Percentiles rank a stretch among this genome's conserved stretches.
phyloP scores from a whole-genome alignment of 2,329 filamentous ascomycete genomes.

The Capronia epimyces region DNA sequence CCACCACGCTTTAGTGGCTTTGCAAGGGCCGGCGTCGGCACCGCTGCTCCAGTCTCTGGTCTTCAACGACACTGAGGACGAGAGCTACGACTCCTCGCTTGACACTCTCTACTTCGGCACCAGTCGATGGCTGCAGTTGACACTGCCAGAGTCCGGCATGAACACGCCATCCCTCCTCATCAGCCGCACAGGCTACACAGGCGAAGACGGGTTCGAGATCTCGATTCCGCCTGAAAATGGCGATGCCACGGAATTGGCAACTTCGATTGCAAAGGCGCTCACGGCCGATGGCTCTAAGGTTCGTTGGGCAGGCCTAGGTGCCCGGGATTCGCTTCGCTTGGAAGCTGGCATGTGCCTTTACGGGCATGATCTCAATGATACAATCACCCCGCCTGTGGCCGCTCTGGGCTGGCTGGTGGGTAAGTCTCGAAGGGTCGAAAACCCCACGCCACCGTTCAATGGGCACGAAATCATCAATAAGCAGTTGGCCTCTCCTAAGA shows the following conservation, averaged over 20 bases:
- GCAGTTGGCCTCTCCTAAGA: slow-evolving; percentile 60
- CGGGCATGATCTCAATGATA: slow-evolving; percentile 90
- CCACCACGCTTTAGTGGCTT: slow-evolving; percentile 71
- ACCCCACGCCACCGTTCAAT: slow-evolving; percentile 65
- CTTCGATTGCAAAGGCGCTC: slow-evolving; percentile 60
- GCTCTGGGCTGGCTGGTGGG: slow-evolving; percentile 75
- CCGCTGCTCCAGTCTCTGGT: slow-evolving; percentile 63
- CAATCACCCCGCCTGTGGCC: slow-evolving; percentile 63
- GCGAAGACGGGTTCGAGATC: slow-evolving; percentile 97
- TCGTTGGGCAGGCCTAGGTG: slow-evolving; percentile 79
- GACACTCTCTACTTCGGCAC: slow-evolving; percentile 75
- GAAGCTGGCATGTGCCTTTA: slow-evolving; percentile 99
- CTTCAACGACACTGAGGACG: slow-evolving; percentile 41
- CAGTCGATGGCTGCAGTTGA: slow-evolving; percentile 61
- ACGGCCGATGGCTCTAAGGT: slow-evolving; percentile 61
- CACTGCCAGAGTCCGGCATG: slow-evolving; percentile 50
- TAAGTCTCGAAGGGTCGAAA: slow-evolving; percentile 61
- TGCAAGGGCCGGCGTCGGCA: slow-evolving; percentile 77
- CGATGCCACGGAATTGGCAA: slow-evolving; percentile 41
- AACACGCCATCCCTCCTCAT: slow-evolving; percentile 59
- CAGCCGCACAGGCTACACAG: slow-evolving; percentile 88
- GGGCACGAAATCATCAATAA: slow-evolving; percentile 71
- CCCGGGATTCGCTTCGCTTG: slow-evolving; percentile 83
- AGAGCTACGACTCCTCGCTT: slow-evolving; percentile 49
- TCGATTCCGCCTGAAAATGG: slow-evolving; percentile 67